A percentile compares a stretch with the other conserved stretches of the same genome.
Conservation (phyloP, 202 grass and related monocot genomes). For the Saccharum hybrid region DNA sequence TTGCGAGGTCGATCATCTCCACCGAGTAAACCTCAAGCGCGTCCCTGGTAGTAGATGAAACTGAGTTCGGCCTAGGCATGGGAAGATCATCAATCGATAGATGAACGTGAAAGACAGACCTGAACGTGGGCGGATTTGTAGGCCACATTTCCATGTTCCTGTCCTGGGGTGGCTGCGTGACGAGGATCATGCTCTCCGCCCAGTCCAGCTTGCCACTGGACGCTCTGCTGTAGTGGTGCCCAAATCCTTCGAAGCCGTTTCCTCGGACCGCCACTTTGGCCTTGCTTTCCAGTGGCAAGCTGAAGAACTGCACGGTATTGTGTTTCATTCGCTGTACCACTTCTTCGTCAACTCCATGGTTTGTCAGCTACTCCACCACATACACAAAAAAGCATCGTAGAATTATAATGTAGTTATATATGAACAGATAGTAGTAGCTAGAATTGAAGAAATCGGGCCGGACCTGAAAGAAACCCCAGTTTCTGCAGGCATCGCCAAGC, state of each 20-base stretch:
- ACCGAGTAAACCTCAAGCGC: constrained; percentile 42
- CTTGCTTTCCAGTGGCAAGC: constrained; percentile 27
- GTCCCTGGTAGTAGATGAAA: constrained; percentile 9
- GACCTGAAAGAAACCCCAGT: constrained; percentile 53
- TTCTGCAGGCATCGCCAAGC: constrained; percentile 42
- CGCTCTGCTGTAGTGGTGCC: constrained; percentile 37
- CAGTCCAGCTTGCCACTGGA: constrained; percentile 14
- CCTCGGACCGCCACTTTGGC: neutral
- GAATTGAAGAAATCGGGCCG: no score
- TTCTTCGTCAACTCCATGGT: constrained; percentile 37
- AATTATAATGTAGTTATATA: no score
- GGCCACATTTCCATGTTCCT: constrained; percentile 44
- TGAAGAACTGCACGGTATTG: constrained; percentile 17
- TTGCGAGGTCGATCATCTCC: constrained; percentile 40
- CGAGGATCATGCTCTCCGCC: constrained; percentile 10
- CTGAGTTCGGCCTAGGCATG: no score
- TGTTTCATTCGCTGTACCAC: constrained; percentile 26
- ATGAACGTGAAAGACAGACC: neutral
- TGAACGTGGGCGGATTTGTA: constrained; percentile 16
- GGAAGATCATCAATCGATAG: no score
- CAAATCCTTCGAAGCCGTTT: constrained; percentile 10
- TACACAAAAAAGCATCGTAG: neutral
- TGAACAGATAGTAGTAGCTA: no score
- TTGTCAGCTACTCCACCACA: neutral
- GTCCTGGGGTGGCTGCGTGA: neutral